Percentiles rank a stretch among this genome's conserved stretches.
phyloP scores from a whole-genome alignment of 2,329 filamentous ascomycete species.

The Verticillium isaacii region DNA sequence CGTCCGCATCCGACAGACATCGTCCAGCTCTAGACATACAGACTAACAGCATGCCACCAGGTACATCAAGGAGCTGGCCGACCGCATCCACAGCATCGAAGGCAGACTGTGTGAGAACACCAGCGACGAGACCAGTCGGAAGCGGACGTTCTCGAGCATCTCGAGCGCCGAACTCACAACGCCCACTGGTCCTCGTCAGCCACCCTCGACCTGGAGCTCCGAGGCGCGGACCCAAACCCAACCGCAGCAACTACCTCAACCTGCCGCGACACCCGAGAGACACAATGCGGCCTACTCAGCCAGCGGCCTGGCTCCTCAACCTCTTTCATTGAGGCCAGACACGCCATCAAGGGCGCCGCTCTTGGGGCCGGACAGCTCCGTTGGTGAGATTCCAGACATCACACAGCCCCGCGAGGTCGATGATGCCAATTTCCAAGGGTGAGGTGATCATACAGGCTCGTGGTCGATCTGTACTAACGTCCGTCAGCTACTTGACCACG shows the following conservation, averaged over 20 bases:
- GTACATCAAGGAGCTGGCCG: slow-evolving; percentile 89
- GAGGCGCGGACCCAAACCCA: slow-evolving; percentile 32
- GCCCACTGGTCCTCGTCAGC: slow-evolving; percentile 29
- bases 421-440: slow-evolving; percentile 42
- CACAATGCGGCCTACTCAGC: slow-evolving; percentile 27
- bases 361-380: slow-evolving; percentile 27
- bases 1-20: slow-evolving; percentile 1
- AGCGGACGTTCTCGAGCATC: slow-evolving; percentile 30
- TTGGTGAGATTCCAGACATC: slow-evolving; percentile 28
- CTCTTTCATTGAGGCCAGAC: slow-evolving; percentile 31
- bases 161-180: slow-evolving; percentile 31
- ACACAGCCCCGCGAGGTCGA: slow-evolving; percentile 31
- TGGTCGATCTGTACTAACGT: background rate
- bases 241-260: slow-evolving; percentile 24
- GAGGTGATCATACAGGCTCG: slow-evolving; percentile 14
- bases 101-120: slow-evolving; percentile 54
- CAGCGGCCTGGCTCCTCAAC: slow-evolving; percentile 41
- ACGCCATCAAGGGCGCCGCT: slow-evolving; percentile 29
- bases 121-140: slow-evolving; percentile 17
- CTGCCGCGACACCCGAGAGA: slow-evolving; percentile 28
- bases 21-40: background rate
- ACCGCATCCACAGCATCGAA: slow-evolving; percentile 77
- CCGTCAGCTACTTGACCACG: slow-evolving; percentile 52
- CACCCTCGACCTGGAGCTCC: slow-evolving; percentile 36
- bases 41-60: slow-evolving; percentile 30